Conservation (phyloP, 1,284 basidiomycete species). For the Uromyces viciae-fabae region DNA sequence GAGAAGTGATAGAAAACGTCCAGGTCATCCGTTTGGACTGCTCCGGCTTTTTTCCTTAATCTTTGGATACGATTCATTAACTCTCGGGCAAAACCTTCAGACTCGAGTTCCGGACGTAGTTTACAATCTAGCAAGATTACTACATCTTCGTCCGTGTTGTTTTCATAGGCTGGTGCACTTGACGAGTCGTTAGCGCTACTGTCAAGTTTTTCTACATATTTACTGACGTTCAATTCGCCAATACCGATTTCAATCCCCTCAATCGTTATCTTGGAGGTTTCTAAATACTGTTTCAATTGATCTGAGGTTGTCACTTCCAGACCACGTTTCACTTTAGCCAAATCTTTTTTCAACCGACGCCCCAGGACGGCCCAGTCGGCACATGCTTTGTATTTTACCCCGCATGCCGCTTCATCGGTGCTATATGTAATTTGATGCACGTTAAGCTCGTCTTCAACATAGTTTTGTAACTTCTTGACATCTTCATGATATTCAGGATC, state of each 20-base stretch:
- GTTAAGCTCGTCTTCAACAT: slow-evolving; percentile 94
- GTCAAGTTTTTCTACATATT: slow-evolving; percentile 77
- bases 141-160: slow-evolving; percentile 89
- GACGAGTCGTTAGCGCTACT: slow-evolving; percentile 56
- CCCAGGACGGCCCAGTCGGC: slow-evolving; percentile 97
- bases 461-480: slow-evolving; percentile 75
- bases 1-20: slow-evolving; percentile 83
- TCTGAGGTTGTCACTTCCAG: slow-evolving; percentile 77
- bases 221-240: slow-evolving; percentile 84
- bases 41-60: slow-evolving; percentile 87
- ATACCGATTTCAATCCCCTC: slow-evolving; percentile 83
- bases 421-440: slow-evolving; percentile 84
- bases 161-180: slow-evolving; percentile 64
- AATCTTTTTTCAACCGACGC: slow-evolving; percentile 87
- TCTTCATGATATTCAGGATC: slow-evolving; percentile 80
- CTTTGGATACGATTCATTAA: slow-evolving; percentile 93
- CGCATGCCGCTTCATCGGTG: slow-evolving; percentile 77
- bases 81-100: slow-evolving; percentile 84
- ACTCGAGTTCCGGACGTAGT: slow-evolving; percentile 77
- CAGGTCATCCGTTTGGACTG: slow-evolving; percentile 91
- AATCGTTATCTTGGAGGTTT: slow-evolving; percentile 73
- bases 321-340: slow-evolving; percentile 82
- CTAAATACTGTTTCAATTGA: slow-evolving; percentile 73
- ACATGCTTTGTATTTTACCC: slow-evolving; percentile 82
- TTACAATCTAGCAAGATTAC: slow-evolving; percentile 87